Conservation (phyloP, 2,329 filamentous ascomycete genomes). For the Fusarium austroafricanum region DNA sequence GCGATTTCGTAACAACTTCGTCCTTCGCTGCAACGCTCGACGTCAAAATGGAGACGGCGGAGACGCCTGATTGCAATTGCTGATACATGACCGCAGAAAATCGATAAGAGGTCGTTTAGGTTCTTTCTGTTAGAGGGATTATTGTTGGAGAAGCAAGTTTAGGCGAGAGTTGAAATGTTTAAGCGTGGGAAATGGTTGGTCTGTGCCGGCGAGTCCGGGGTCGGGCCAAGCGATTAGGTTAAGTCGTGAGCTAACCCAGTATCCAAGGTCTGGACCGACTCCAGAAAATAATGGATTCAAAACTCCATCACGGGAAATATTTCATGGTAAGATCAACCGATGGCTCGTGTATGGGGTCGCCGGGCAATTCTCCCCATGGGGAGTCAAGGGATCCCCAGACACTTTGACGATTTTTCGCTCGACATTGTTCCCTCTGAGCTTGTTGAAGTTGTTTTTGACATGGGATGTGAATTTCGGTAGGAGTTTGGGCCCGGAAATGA, state of each 20-base stretch:
- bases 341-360: slow-evolving; percentile 4
- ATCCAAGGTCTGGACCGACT: slow-evolving; percentile 5
- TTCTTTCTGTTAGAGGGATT: neutral
- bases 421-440: neutral
- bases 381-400: neutral
- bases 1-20: slow-evolving; percentile 26
- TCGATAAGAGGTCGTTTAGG: slow-evolving; percentile 15
- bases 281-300: neutral
- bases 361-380: neutral
- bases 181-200: slow-evolving; percentile 19
- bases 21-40: neutral
- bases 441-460: neutral
- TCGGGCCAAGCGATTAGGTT: slow-evolving; percentile 1
- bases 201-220: slow-evolving; percentile 26
- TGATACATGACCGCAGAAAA: slow-evolving; percentile 1
- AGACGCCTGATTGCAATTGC: slow-evolving; percentile 2
- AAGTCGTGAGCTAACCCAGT: slow-evolving; percentile 8
- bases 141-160: slow-evolving; percentile 20
- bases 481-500: neutral
- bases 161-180: slow-evolving; percentile 10
- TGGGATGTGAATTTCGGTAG: neutral
- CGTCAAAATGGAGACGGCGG: neutral
- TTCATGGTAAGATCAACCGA: slow-evolving; percentile 20
- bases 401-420: neutral
- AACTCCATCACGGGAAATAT: slow-evolving; percentile 19